Conservation (phyloP, 768 basidiomycete species). For the Neoboletus brunneissimus region DNA sequence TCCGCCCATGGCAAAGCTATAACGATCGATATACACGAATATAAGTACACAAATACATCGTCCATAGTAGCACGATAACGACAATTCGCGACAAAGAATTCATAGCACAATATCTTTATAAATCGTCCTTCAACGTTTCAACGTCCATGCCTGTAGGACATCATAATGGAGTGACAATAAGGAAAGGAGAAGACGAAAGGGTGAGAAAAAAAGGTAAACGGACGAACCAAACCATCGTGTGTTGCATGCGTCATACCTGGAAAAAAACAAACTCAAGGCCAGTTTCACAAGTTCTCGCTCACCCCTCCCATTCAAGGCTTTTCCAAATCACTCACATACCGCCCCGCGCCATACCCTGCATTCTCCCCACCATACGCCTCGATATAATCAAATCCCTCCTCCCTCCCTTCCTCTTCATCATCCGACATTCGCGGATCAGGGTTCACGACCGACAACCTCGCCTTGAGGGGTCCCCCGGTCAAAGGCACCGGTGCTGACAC, state of each 20-base stretch:
- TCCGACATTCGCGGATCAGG: slow-evolving; percentile 26
- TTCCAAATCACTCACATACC: slow-evolving; percentile 49
- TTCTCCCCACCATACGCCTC: slow-evolving; percentile 45
- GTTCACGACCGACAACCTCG: slow-evolving; percentile 27
- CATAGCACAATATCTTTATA: background rate
- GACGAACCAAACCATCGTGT: background rate
- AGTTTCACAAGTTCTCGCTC: background rate
- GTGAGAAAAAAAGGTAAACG: background rate
- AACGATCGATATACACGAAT: background rate
- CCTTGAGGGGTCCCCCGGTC: slow-evolving; percentile 7
- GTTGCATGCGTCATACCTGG: background rate
- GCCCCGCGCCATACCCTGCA: slow-evolving; percentile 41
- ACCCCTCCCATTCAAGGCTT: background rate
- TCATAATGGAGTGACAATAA: slow-evolving; percentile 15
- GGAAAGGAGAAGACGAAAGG: background rate
- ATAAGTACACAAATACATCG: background rate
- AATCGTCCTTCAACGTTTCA: background rate
- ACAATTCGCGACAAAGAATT: background rate
- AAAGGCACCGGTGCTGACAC: slow-evolving; percentile 1
- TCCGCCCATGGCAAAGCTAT: too few species aligned
- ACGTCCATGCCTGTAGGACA: background rate
- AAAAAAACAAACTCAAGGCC: background rate
- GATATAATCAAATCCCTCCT: slow-evolving; percentile 55
- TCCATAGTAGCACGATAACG: background rate
- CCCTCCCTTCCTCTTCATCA: slow-evolving; percentile 33